These are phyloP conservation scores for Scleroderma bovista DNA, from an alignment of 768 basidiomycete genomes.

Conservation along the genomic window DNA sequence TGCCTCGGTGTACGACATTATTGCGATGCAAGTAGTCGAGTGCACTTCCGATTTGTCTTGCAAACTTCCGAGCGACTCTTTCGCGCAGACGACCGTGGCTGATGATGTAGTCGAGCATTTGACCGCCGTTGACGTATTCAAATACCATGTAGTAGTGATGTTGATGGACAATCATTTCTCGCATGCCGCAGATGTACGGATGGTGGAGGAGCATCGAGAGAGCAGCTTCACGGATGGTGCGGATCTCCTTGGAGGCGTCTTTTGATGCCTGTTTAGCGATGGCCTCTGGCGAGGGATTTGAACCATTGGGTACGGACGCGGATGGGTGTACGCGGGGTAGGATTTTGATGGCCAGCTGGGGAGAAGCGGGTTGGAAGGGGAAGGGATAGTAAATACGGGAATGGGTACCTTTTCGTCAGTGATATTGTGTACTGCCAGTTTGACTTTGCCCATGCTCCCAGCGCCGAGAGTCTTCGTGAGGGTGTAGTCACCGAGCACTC, in stretches of 20 bases:
- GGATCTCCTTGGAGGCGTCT: conserved; percentile 94
- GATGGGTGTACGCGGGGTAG: conserved; percentile 79
- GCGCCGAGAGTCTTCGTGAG: conserved; percentile 96
- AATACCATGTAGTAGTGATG: conserved; percentile 99
- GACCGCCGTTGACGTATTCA: conserved; percentile 97
- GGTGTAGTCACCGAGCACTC: conserved; percentile 90
- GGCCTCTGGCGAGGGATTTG: conserved; percentile 45
- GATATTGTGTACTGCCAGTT: conserved; percentile 83
- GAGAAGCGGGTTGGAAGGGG: conserved; percentile 3
- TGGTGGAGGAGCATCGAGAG: conserved; percentile 95
- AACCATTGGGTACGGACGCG: conserved; percentile 43
- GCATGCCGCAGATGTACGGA: conserved; percentile 99
- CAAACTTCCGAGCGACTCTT: conserved; percentile 95
- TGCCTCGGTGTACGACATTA: conserved; percentile 93
- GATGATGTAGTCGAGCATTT: conserved; percentile 99
- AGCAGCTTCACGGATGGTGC: conserved; percentile 93
- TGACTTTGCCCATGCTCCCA: conserved; percentile 99
- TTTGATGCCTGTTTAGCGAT: conserved; percentile 75
- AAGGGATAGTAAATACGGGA: conserved; percentile 4
- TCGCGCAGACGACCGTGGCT: conserved; percentile 94
- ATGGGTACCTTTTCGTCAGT: conserved; percentile 82
- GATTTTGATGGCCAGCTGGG: conserved; percentile 96
- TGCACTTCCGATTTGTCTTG: conserved; percentile 93
- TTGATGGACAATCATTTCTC: conserved; percentile 95
- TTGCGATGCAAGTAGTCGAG: conserved; percentile 97